Conservation (phyloP, 805 yeast genomes). For the Kuraishia cidri region DNA sequence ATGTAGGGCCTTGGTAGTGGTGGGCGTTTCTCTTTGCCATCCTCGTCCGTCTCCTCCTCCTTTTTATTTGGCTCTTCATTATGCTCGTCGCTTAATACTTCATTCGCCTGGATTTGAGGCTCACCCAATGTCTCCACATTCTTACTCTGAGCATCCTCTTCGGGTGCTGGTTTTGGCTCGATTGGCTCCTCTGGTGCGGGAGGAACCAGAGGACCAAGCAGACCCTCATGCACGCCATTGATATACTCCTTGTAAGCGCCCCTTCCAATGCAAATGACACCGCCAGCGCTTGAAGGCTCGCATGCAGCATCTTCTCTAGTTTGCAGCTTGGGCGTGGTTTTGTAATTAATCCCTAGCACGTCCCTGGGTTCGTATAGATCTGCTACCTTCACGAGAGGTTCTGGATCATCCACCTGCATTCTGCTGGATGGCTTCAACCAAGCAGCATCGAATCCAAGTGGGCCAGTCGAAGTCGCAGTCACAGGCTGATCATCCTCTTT, state of each 20-base stretch:
- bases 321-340: conserved; percentile 12
- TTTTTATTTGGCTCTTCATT: conserved; percentile 11
- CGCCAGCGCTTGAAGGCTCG: conserved; percentile 52
- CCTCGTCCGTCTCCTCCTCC: conserved; percentile 18
- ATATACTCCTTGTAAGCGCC: conserved; percentile 94
- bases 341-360: conserved; percentile 49
- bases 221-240: conserved; percentile 88
- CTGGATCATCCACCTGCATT: conserved; percentile 12
- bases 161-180: too few species aligned
- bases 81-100: conserved; percentile 5
- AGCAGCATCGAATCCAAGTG: conserved; percentile 1
- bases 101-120: conserved; percentile 1
- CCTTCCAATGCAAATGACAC: conserved; percentile 86
- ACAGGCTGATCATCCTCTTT: conserved; percentile 6
- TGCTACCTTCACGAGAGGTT: conserved; percentile 17
- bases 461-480: conserved; percentile 4
- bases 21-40: conserved; percentile 19
- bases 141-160: neutral
- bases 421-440: conserved; percentile 4
- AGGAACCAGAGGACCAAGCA: conserved; percentile 70
- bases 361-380: conserved; percentile 32
- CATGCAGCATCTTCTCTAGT: conserved; percentile 38
- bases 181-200: conserved; percentile 5
- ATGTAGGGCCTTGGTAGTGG: conserved; percentile 63
- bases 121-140: neutral